Evolutionary conservation across 2,329 filamentous ascomycete species (phyloP), one percentile per base, ranked within the genome.

Genomic region (Cadophora sp.): DNA sequence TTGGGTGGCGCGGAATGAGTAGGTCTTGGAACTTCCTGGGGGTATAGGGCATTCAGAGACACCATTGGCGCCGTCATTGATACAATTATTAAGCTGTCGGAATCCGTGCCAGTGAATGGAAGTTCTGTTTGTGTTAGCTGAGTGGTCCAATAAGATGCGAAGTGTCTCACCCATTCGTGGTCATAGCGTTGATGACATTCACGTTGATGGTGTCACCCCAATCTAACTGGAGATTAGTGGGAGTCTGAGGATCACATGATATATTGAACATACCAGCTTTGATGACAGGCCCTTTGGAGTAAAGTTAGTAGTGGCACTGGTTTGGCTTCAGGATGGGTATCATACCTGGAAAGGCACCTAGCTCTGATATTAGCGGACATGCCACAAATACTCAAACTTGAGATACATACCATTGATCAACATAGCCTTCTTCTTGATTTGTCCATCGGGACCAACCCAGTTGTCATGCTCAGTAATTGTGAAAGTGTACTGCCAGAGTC

Each of bases 41-140:
- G 86, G 79, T 66, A 91, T 87, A 2, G 90, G 89, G 71, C 91
- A 93, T 76, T 93, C 89, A 4, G 83, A 84, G 22, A 86, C 76
- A 19, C 83, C 81, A 51, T 78, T 79, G 0, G 79, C 79, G 9
- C 83, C 53, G 81, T 81, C 59, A 66, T 81, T 79, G n/a, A 80
- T 75, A 67, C 81, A 82, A 67, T 79, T 82, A 68, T 80, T 78
- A 37, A 79, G 77, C 73, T 85, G 82, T 37, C 80, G 77, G 2
- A 87, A 72, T 27, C 83, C 85, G 84, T 84, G 24, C 80, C 79
- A 63, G 82, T 87, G 66, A 74, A 71, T 77, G 0, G 81, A 79
- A 0, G 81, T 83, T 78, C 69, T 69, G 26, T 1, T 29, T 48
- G 3, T 19, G 58, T 72, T 34, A 70, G 48, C 59, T 55, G 34